A percentile compares a stretch with the other conserved stretches of the same genome.
Evolutionary conservation across 2,329 filamentous ascomycete species (phyloP).

Genomic region (Fusarium sororula): DNA sequence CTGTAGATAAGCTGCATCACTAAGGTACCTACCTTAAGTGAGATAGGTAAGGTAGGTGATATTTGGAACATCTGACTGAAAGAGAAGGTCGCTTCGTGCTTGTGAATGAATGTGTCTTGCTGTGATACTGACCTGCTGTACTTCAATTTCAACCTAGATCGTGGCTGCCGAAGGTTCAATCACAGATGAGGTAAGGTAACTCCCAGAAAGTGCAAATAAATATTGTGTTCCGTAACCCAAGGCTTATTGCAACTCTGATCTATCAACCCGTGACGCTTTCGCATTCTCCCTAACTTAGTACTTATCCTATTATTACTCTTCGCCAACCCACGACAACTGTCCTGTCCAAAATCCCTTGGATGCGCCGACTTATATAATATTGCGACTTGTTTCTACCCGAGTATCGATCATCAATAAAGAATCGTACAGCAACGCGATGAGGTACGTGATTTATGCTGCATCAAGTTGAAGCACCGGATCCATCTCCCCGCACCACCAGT

Average conservation of each 20-base stretch:
- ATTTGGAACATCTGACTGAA: not conserved
- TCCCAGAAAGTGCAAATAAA: not conserved
- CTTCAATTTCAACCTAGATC: not conserved
- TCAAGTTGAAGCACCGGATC: not conserved
- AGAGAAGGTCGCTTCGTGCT: not conserved
- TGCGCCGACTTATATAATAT: not conserved
- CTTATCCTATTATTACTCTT: not conserved
- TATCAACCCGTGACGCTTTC: not conserved
- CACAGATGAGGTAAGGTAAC: not conserved
- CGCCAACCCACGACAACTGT: not conserved
- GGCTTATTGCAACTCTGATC: not conserved
- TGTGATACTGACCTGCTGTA: not conserved
- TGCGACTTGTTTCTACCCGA: not conserved
- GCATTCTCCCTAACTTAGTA: constrained; percentile 2
- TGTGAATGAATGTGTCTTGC: not conserved
- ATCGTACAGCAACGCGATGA: constrained; percentile 13
- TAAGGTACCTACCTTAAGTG: not conserved
- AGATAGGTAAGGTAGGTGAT: not conserved
- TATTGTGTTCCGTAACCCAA: not conserved
- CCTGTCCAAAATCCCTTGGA: not conserved
- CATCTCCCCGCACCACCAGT: constrained; percentile 24
- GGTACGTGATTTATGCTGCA: constrained; percentile 21
- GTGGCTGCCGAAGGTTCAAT: not conserved
- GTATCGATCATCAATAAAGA: not conserved
- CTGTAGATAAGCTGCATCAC: not conserved